Percentiles rank a stretch among this genome's conserved stretches.
These are phyloP conservation scores for Buxus sempervirens DNA, from an alignment of 164 flowering plant genomes.

Conservation along the genomic window DNA sequence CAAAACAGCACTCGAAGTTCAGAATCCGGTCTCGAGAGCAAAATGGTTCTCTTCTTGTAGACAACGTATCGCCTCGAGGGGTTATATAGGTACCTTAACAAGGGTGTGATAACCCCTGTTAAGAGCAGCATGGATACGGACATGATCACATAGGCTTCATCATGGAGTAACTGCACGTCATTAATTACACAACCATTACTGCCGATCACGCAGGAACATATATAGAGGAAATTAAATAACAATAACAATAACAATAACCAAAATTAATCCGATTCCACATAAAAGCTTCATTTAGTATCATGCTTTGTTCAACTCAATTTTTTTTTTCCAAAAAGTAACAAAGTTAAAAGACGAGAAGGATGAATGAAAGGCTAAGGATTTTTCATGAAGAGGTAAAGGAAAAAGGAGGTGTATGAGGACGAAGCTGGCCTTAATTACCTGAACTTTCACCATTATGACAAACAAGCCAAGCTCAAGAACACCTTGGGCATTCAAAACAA, in stretches of 20 bases:
- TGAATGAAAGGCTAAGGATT: too few relatives aligned
- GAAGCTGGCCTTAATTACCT: neutral
- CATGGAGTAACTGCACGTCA: neutral
- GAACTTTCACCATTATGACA: neutral
- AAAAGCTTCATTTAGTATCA: too few relatives aligned
- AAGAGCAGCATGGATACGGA: neutral
- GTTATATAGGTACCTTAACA: neutral
- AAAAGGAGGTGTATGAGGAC: too few relatives aligned
- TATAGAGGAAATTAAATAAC: too few relatives aligned
- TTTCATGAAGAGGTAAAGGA: too few relatives aligned
- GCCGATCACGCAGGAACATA: too few relatives aligned
- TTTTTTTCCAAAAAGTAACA: too few relatives aligned
- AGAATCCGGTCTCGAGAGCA: neutral
- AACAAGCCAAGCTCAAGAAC: conserved; percentile 11
- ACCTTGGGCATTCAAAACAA: conserved; percentile 25
- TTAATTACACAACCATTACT: too few relatives aligned
- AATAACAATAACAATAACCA: too few relatives aligned
- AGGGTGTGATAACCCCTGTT: neutral
- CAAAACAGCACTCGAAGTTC: conserved; percentile 12
- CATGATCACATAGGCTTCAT: neutral
- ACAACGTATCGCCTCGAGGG: neutral
- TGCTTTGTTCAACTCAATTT: too few relatives aligned
- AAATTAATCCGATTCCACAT: too few relatives aligned
- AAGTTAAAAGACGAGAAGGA: too few relatives aligned
- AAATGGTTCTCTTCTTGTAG: conserved; percentile 4